Conservation (phyloP, 805 yeast species). For the Yueomyces sp. region DNA sequence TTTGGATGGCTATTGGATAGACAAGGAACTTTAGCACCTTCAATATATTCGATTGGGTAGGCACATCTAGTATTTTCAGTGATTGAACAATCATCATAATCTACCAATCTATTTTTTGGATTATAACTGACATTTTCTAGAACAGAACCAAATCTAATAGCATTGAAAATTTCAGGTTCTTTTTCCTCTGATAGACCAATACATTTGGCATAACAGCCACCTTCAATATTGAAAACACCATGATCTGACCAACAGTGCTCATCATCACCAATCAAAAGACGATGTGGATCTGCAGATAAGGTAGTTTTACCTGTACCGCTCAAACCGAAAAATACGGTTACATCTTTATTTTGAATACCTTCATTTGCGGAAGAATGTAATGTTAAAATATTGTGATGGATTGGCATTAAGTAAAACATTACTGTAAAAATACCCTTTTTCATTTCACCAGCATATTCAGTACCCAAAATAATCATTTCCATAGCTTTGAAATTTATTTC, state of each 20-base stretch:
- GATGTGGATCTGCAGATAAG: constrained; percentile 87
- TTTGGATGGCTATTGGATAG: constrained; percentile 80
- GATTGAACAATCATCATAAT: constrained; percentile 65
- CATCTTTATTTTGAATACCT: constrained; percentile 70
- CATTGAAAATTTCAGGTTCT: constrained; percentile 95
- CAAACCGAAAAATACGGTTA: constrained; percentile 89
- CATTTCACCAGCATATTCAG: constrained; percentile 99
- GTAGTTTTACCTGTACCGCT: constrained; percentile 99
- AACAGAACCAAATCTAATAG: constrained; percentile 88
- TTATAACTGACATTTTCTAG: constrained; percentile 89
- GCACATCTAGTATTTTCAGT: constrained; percentile 99
- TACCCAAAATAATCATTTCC: constrained; percentile 98
- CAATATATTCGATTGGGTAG: constrained; percentile 93
- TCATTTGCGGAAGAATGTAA: constrained; percentile 93
- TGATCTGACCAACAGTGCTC: constrained; percentile 99
- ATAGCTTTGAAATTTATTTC: constrained; percentile 92
- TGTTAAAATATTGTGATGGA: constrained; percentile 79
- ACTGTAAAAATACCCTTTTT: constrained; percentile 98
- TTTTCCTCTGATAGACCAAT: constrained; percentile 77
- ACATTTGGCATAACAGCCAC: constrained; percentile 99
- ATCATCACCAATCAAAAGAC: constrained; percentile 92
- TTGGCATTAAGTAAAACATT: constrained; percentile 97
- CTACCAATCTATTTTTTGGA: constrained; percentile 64
- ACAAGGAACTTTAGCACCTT: constrained; percentile 94
- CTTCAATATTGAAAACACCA: constrained; percentile 98